phyloP scores from a whole-genome alignment of 73 alveolate genomes.

The Stentor coeruleus region DNA sequence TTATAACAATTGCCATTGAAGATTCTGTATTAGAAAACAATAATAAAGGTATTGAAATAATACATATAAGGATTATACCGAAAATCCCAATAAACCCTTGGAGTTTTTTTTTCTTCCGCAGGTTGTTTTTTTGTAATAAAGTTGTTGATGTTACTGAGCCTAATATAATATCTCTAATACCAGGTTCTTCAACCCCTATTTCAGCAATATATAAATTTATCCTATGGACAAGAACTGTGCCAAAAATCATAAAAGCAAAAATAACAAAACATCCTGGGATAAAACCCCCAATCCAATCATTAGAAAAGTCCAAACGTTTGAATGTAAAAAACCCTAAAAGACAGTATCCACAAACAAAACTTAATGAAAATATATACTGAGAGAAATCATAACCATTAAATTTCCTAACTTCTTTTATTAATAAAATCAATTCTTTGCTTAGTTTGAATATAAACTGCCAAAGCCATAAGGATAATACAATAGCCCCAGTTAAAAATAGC shows the following conservation, averaged over 20 bases:
- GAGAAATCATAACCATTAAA: background rate
- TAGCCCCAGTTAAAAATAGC: background rate
- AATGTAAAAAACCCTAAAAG: background rate
- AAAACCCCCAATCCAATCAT: background rate
- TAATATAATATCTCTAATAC: background rate
- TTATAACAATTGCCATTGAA: background rate
- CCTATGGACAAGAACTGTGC: constrained; percentile 4
- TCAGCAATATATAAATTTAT: background rate
- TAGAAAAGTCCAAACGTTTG: background rate
- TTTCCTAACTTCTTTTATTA: background rate
- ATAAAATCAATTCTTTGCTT: background rate
- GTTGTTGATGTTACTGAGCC: background rate
- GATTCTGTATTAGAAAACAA: background rate
- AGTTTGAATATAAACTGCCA: background rate
- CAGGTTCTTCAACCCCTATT: background rate
- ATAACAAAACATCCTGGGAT: background rate
- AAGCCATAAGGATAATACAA: background rate
- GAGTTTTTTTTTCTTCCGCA: background rate
- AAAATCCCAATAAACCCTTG: background rate
- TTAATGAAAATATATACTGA: background rate
- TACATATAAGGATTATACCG: background rate
- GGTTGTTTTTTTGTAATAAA: background rate
- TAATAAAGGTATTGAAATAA: constrained; percentile 1
- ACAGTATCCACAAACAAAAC: background rate
- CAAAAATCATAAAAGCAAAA: background rate